A percentile compares a stretch with the other conserved stretches of the same genome.
phyloP scores from a whole-genome alignment of 495 filamentous ascomycete species.

The Barbatosphaeria neglecta region DNA sequence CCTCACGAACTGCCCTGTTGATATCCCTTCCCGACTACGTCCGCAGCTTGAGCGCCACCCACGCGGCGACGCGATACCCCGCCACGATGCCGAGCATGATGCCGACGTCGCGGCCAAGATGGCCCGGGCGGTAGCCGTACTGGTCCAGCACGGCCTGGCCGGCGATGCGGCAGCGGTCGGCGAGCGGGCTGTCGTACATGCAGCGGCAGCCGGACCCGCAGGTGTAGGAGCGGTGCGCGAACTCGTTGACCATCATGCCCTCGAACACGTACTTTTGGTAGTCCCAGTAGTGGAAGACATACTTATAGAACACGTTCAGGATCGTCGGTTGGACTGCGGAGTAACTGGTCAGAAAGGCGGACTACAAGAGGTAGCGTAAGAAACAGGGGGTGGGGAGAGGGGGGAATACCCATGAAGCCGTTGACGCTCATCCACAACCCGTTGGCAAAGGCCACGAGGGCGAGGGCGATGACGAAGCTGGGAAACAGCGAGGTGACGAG shows the following conservation, averaged over 20 bases:
- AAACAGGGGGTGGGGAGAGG: background rate
- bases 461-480: constrained; percentile 65
- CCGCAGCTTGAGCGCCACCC: constrained; percentile 25
- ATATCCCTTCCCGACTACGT: too few species aligned
- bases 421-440: constrained; percentile 78
- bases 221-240: constrained; percentile 45
- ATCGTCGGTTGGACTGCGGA: constrained; percentile 44
- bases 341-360: background rate
- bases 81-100: constrained; percentile 63
- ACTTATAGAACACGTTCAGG: constrained; percentile 73
- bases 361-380: background rate
- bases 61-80: constrained; percentile 53
- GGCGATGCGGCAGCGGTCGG: constrained; percentile 51
- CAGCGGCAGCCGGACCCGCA: constrained; percentile 51
- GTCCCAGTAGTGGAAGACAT: constrained; percentile 76
- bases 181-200: constrained; percentile 55
- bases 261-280: constrained; percentile 79
- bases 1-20: too few species aligned
- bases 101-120: constrained; percentile 59
- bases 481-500: constrained; percentile 61
- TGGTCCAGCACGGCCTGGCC: constrained; percentile 53
- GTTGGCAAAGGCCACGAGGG: constrained; percentile 69
- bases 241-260: constrained; percentile 87
- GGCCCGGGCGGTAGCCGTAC: constrained; percentile 54
- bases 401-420: constrained; percentile 47